Percentiles rank a stretch among this genome's conserved stretches.
Conservation (phyloP, 2,329 filamentous ascomycete genomes). For the Clarireedia homoeocarpa region DNA sequence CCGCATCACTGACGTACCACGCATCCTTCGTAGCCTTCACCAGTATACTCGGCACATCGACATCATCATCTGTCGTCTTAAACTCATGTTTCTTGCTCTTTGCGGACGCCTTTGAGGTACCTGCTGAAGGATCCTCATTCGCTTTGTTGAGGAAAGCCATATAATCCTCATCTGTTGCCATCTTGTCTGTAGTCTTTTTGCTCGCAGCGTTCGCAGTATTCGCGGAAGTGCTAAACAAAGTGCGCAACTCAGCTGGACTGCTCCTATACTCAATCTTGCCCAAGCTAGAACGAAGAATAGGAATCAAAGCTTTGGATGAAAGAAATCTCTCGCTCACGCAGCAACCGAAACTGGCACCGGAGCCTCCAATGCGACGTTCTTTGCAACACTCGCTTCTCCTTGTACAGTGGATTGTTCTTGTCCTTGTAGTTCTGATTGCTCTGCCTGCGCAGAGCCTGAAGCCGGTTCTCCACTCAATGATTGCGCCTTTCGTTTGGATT, state of each 20-base stretch:
- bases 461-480: constrained; percentile 3
- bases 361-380: not conserved
- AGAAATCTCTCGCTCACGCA: not conserved
- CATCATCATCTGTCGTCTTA: constrained; percentile 45
- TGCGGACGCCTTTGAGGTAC: constrained; percentile 32
- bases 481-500: not conserved
- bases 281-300: not conserved
- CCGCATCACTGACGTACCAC: constrained; percentile 73
- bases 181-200: constrained; percentile 28
- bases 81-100: constrained; percentile 32
- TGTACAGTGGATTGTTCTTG: not conserved
- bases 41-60: constrained; percentile 53
- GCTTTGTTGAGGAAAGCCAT: constrained; percentile 80
- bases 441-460: not conserved
- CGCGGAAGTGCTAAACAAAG: constrained; percentile 9
- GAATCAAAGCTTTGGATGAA: not conserved
- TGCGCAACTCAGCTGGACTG: constrained; percentile 8
- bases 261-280: not conserved
- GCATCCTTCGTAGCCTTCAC: constrained; percentile 44
- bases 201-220: not conserved
- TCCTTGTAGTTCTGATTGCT: not conserved
- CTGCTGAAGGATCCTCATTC: constrained; percentile 67
- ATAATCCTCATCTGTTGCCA: constrained; percentile 78
- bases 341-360: not conserved
- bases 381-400: not conserved